Percentiles rank a stretch among this genome's conserved stretches.
Evolutionary conservation across 2,329 filamentous ascomycete genomes (phyloP).

Genomic region (Keithomyces neogunnii): DNA sequence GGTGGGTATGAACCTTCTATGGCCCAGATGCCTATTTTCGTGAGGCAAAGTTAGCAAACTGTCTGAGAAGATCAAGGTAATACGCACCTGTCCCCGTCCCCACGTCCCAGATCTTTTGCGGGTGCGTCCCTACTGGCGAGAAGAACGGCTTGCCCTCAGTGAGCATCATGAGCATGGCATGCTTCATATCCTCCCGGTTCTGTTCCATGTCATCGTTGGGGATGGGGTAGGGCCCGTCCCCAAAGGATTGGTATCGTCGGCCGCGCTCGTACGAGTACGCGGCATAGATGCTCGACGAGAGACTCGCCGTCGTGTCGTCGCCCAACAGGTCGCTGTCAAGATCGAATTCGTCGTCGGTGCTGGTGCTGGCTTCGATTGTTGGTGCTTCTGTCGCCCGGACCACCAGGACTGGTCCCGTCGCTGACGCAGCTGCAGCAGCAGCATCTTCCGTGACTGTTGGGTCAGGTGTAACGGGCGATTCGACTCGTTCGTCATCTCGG

Average conservation of each 20-base stretch:
- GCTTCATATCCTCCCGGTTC: conserved; percentile 29
- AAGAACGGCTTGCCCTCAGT: conserved; percentile 28
- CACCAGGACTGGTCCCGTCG: not conserved
- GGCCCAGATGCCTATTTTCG: conserved; percentile 9
- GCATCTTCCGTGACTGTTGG: not conserved
- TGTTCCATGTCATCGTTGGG: conserved; percentile 32
- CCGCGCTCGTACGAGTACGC: conserved; percentile 8
- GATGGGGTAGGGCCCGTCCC: conserved; percentile 26
- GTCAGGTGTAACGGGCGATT: not conserved
- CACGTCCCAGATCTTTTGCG: conserved; percentile 29
- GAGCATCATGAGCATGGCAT: conserved; percentile 27
- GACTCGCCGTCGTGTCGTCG: conserved; percentile 5
- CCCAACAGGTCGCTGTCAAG: conserved; percentile 1
- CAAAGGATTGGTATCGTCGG: conserved; percentile 23
- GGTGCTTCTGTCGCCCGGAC: conserved; percentile 2
- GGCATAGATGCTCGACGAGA: conserved; percentile 9
- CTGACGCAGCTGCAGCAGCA: not conserved
- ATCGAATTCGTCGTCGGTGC: conserved; percentile 6
- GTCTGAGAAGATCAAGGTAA: not conserved
- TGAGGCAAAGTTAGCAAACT: not conserved
- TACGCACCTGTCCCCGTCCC: conserved; percentile 21
- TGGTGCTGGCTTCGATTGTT: not conserved
- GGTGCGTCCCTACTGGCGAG: conserved; percentile 28
- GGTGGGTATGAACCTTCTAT: conserved; percentile 3
- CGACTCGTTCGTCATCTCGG: not conserved